Evolutionary conservation across 179 eudicot genomes (phyloP).

Genomic region (Vitellaria paradoxa): DNA sequence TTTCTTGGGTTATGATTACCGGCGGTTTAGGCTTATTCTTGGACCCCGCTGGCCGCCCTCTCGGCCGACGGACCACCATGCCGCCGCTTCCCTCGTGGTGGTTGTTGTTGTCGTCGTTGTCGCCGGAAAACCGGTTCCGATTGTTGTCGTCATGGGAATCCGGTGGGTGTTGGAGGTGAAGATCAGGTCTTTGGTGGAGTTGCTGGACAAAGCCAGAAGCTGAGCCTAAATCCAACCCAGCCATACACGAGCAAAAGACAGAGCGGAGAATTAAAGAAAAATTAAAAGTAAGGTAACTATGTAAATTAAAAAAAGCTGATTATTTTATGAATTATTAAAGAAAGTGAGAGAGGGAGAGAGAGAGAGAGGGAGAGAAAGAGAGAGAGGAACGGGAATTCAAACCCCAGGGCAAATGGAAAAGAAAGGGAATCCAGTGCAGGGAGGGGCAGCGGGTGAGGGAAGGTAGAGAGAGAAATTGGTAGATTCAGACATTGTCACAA

Average conservation of each 20-base stretch:
- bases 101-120: not conserved
- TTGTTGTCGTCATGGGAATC: not conserved
- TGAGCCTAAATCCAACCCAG: slow-evolving; percentile 14
- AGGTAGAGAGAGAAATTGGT: not conserved
- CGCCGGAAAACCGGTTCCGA: slow-evolving; percentile 3
- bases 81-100: not conserved
- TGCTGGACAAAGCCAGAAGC: slow-evolving; percentile 9
- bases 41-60: slow-evolving; percentile 10
- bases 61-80: not conserved
- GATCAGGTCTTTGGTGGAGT: slow-evolving; percentile 4
- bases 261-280: not conserved
- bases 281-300: not conserved
- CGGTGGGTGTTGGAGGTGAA: slow-evolving; percentile 2
- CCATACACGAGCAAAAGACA: slow-evolving; percentile 1
- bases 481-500: too few species aligned
- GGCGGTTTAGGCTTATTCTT: slow-evolving; percentile 9
- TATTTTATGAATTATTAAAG: slow-evolving; percentile 5
- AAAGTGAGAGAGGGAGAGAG: too few species aligned
- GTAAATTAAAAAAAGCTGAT: not conserved
- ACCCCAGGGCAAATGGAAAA: slow-evolving; percentile 8
- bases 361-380: too few species aligned
- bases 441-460: not conserved
- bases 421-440: slow-evolving; percentile 6
- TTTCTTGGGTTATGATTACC: slow-evolving; percentile 10
- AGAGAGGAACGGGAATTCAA: not conserved